Conservation (phyloP, 257 asterid genomes). For the Buddleja alternifolia region DNA sequence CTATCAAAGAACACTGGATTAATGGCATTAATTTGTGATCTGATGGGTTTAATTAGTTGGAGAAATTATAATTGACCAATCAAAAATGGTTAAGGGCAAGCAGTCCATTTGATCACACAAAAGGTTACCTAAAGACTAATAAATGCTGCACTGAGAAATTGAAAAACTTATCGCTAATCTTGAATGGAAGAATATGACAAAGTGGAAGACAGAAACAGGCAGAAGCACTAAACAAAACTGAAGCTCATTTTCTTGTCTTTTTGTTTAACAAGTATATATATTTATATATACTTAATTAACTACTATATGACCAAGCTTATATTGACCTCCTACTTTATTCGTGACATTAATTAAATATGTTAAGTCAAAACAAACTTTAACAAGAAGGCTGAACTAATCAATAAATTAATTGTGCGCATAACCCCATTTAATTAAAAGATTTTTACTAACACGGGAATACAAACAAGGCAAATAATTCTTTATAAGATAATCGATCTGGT, state of each 20-base stretch:
- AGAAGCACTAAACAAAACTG: conserved; percentile 36
- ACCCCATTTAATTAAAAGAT: conserved; percentile 9
- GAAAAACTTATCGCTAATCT: conserved; percentile 46
- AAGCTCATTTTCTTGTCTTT: conserved; percentile 26
- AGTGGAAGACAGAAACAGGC: conserved; percentile 58
- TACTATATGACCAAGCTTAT: neutral
- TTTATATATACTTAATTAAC: too few relatives aligned
- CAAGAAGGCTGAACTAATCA: conserved; percentile 12
- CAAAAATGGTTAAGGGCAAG: conserved; percentile 1
- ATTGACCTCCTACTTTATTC: conserved; percentile 40
- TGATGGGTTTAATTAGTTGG: conserved; percentile 8
- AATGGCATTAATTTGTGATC: conserved; percentile 5
- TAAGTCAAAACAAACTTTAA: conserved; percentile 38
- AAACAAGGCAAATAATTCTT: conserved; percentile 4
- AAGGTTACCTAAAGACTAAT: neutral
- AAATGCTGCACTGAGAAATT: conserved; percentile 50
- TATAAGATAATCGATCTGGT: too few relatives aligned
- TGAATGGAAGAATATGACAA: conserved; percentile 37
- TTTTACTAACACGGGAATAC: neutral
- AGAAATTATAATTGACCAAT: conserved; percentile 10
- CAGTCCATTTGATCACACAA: conserved; percentile 21
- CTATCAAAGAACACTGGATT: neutral
- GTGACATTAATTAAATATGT: conserved; percentile 40
- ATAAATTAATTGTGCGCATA: conserved; percentile 10
- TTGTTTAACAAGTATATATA: neutral